Conservation (phyloP, 176 grass and related monocot genomes). For the Oryza punctata region DNA sequence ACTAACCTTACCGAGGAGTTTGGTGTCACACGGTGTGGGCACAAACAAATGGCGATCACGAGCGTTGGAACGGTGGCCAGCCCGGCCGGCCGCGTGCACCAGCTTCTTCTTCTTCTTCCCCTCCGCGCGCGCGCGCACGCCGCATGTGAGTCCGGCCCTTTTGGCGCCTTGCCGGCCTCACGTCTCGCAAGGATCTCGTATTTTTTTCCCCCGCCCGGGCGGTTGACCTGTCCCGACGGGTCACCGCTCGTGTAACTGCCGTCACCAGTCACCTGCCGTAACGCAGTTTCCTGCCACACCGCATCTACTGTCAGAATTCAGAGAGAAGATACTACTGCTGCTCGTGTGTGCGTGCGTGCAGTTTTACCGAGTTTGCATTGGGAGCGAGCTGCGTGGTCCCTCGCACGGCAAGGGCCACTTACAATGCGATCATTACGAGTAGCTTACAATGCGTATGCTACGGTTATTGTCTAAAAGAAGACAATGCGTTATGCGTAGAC, state of each 20-base stretch:
- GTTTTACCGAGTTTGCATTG: slow-evolving; percentile 15
- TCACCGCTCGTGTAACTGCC: background rate
- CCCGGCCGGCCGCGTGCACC: background rate
- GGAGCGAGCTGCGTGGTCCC: background rate
- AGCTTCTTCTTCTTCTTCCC: background rate
- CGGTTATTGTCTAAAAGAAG: background rate
- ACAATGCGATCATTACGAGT: background rate
- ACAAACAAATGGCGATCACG: background rate
- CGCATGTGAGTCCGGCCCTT: slow-evolving; percentile 24
- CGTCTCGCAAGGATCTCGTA: background rate
- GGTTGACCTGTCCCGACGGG: slow-evolving; percentile 11
- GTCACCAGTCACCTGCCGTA: background rate
- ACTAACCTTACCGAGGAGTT: background rate
- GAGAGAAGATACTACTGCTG: background rate
- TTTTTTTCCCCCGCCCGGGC: background rate
- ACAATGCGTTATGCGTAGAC: background rate
- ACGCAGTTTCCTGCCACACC: background rate
- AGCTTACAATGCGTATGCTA: background rate
- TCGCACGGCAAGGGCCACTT: background rate
- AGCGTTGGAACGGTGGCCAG: background rate
- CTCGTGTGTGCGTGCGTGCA: background rate
- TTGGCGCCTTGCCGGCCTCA: slow-evolving; percentile 24
- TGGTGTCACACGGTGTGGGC: background rate
- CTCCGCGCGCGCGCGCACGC: background rate
- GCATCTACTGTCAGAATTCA: slow-evolving; percentile 11